Percentiles rank a stretch among this genome's conserved stretches.
Conservation (phyloP, 208 protist genomes). For the Giardia duodenalis region DNA sequence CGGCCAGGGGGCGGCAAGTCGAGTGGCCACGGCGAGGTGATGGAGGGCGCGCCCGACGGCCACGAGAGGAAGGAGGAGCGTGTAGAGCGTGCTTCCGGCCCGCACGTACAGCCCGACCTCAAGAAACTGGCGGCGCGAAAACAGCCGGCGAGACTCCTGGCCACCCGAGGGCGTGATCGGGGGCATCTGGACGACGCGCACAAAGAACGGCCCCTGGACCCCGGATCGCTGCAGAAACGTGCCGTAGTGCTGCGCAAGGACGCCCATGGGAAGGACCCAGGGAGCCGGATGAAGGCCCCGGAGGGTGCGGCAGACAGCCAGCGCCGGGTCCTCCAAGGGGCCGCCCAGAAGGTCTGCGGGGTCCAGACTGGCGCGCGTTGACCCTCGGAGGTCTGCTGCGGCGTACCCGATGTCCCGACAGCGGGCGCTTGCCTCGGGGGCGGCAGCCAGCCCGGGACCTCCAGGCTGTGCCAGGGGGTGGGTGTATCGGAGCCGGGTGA, state of each 20-base stretch:
- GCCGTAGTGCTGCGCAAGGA: not conserved
- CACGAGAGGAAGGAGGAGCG: too few species aligned
- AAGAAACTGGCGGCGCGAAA: too few species aligned
- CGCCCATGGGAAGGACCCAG: not conserved
- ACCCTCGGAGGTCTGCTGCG: not conserved
- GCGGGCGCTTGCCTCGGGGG: not conserved
- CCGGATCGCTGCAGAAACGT: not conserved
- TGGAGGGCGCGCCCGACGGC: too few species aligned
- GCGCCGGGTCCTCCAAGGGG: not conserved
- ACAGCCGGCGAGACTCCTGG: too few species aligned
- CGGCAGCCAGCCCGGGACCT: not conserved
- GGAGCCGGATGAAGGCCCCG: not conserved
- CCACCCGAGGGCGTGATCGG: too few species aligned
- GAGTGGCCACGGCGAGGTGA: too few species aligned
- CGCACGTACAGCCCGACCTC: too few species aligned
- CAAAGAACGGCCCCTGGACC: too few species aligned
- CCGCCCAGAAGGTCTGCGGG: not conserved
- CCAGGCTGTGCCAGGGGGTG: too few species aligned
- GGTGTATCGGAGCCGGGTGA: not conserved
- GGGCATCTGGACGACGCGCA: too few species aligned
- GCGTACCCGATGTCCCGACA: not conserved
- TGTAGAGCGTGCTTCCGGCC: too few species aligned
- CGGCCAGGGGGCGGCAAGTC: too few species aligned
- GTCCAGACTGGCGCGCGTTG: not conserved
- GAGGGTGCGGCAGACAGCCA: not conserved